A percentile compares a stretch with the other conserved stretches of the same genome.
phyloP scores from a whole-genome alignment of 352 stramenopile genomes.

The Globisporangium nodosum region DNA sequence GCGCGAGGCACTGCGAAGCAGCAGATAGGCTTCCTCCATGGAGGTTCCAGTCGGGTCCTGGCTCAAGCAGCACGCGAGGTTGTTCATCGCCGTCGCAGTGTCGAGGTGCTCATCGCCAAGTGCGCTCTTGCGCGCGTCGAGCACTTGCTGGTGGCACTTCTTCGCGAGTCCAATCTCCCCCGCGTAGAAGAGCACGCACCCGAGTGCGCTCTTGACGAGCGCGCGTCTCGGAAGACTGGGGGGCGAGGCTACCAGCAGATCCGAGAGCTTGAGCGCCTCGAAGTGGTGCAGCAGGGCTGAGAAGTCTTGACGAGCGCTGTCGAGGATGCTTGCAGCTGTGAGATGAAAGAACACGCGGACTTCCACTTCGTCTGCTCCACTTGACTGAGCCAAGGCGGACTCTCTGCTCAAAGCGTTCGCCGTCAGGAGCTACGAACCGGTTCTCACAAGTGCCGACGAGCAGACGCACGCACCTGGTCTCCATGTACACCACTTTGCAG shows the following conservation, averaged over 20 bases:
- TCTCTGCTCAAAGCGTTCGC: background rate
- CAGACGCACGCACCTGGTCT: slow-evolving; percentile 18
- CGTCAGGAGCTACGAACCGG: background rate
- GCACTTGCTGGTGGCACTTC: slow-evolving; percentile 48
- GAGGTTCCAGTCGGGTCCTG: slow-evolving; percentile 23
- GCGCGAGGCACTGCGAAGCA: slow-evolving; percentile 43
- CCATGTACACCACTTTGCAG: slow-evolving; percentile 30
- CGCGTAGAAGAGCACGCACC: slow-evolving; percentile 51
- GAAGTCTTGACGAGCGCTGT: slow-evolving; percentile 46
- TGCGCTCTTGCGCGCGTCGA: slow-evolving; percentile 28
- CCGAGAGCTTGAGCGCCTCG: slow-evolving; percentile 40
- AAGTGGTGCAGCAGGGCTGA: slow-evolving; percentile 41
- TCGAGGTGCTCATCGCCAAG: slow-evolving; percentile 38
- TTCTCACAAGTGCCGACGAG: background rate
- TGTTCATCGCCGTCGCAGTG: slow-evolving; percentile 70
- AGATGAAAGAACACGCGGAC: slow-evolving; percentile 48
- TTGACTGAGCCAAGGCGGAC: background rate
- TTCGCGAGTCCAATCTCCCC: slow-evolving; percentile 41
- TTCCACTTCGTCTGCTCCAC: slow-evolving; percentile 22
- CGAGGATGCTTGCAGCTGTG: slow-evolving; percentile 42
- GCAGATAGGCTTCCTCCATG: slow-evolving; percentile 48
- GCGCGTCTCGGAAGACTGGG: slow-evolving; percentile 25
- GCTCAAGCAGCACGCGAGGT: slow-evolving; percentile 61
- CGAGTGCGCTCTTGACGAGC: slow-evolving; percentile 45
- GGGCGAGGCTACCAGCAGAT: slow-evolving; percentile 18